Evolutionary conservation across 1,284 basidiomycete genomes (phyloP).

Genomic region (Inonotus obliquus): DNA sequence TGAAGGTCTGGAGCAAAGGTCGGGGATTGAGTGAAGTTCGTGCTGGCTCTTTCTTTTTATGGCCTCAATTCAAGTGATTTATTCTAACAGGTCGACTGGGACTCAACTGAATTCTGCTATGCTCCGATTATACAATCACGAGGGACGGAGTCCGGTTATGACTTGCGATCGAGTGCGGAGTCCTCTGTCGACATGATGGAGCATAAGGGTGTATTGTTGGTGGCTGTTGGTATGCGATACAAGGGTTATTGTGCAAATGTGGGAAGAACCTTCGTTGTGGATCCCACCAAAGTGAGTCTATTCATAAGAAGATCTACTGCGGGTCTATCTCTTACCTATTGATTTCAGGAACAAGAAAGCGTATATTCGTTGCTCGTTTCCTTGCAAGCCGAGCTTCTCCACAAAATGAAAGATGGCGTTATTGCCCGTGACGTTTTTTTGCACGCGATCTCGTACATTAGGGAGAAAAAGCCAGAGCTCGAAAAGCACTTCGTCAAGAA

Average conservation of each 20-base stretch:
- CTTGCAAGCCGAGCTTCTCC: constrained; percentile 75
- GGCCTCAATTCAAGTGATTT: constrained; percentile 10
- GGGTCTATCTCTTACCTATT: constrained; percentile 9
- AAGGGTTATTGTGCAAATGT: constrained; percentile 92
- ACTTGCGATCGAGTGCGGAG: constrained; percentile 82
- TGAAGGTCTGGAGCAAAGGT: constrained; percentile 85
- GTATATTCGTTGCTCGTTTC: constrained; percentile 79
- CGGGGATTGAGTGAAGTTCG: constrained; percentile 69
- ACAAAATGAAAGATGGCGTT: constrained; percentile 79
- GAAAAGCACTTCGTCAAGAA: constrained; percentile 87
- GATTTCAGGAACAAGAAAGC: constrained; percentile 76
- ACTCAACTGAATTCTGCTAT: constrained; percentile 88
- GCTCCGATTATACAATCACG: constrained; percentile 95
- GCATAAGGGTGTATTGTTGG: constrained; percentile 87
- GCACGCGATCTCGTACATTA: constrained; percentile 69
- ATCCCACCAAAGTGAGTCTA: constrained; percentile 71
- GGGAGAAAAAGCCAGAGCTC: constrained; percentile 75
- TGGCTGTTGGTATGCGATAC: constrained; percentile 88
- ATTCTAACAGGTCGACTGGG: constrained; percentile 73
- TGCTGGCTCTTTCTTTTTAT: constrained; percentile 11
- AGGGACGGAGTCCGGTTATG: constrained; percentile 77
- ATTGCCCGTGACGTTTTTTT: constrained; percentile 78
- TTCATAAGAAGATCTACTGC: constrained; percentile 21
- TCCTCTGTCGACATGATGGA: constrained; percentile 82
- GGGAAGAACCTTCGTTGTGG: constrained; percentile 91